phyloP scores from a whole-genome alignment of 768 basidiomycete species.

The Porphyrellus cyaneotinctus region DNA sequence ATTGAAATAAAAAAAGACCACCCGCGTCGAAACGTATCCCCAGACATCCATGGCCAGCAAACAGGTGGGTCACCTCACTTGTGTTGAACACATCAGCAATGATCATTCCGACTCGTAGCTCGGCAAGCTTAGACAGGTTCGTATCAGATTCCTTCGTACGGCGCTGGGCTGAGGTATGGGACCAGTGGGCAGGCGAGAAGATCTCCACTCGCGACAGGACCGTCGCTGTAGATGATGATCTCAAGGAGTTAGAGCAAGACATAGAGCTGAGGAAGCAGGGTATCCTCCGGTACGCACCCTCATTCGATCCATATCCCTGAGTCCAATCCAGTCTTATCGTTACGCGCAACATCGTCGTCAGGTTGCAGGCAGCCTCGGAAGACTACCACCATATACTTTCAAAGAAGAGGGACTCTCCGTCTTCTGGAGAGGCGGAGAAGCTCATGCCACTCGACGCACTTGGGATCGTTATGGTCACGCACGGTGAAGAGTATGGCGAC shows the following conservation, averaged over 20 bases:
- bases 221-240: constrained; percentile 63
- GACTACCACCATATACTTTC: constrained; percentile 66
- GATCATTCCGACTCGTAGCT: constrained; percentile 41
- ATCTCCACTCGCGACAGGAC: constrained; percentile 84
- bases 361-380: constrained; percentile 68
- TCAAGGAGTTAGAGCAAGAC: constrained; percentile 77
- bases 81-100: not conserved
- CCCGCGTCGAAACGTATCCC: not conserved
- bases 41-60: constrained; percentile 55
- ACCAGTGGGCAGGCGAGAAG: constrained; percentile 85
- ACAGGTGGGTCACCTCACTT: constrained; percentile 42
- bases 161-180: constrained; percentile 16
- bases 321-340: not conserved
- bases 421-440: constrained; percentile 61
- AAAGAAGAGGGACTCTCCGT: constrained; percentile 71
- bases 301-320: not conserved
- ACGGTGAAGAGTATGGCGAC: constrained; percentile 77
- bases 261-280: constrained; percentile 78
- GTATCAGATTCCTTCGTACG: constrained; percentile 14
- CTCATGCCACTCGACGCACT: constrained; percentile 72
- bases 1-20: constrained; percentile 20
- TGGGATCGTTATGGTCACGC: constrained; percentile 81
- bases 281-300: constrained; percentile 54
- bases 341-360: constrained; percentile 25
- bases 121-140: constrained; percentile 74